Base-by-base conservation (phyloP, 2,329 filamentous ascomycete species). In the Ophiostoma piceae region DNA sequence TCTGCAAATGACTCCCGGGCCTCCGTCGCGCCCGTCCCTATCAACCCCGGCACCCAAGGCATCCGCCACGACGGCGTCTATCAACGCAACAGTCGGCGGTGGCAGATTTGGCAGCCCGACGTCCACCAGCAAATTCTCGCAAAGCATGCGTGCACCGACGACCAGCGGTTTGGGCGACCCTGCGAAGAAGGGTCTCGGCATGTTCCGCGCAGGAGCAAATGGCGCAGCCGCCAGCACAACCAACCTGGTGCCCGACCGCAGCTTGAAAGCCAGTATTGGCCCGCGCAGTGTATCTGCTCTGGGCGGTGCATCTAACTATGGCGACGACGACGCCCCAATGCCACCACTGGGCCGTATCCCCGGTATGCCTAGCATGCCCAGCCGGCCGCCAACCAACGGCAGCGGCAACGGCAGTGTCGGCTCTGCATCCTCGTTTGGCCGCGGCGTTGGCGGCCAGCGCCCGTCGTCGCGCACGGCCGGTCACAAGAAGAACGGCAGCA, bases 21-120 rank as follows among this genome's bases (percentile, higher is more conserved):
- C 84, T 12, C 82, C 82, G n/a, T 41, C 84, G 8, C 82, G 87
- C 51, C 84, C 87, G 1, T 85, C 87, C 6, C 81, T 89, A 62
- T 78, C 85, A 67, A 82, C 87, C 67, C 84, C 89, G 1, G 83
- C 75, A 22, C 74, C 79, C 41, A 83, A 82, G 72, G 74, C 76
- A 9, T 26, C 67, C 8, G n/a, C 16, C 2, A 39, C 67, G 2
- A 67, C 62, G 9, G 26, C 26, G 9, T 22, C 51, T 1, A 29
- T 32, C 9, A 32, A 32, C 22, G 3, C 57, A 32, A 14, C 57
- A 16, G 60, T 4, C 11, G 66, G 37, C 2, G 69, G 22, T 12
- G 81, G 88, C 39, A 83, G 89, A 72, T 88, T 87, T 78, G 86
- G 84, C 73, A 90, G 83, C 79, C 90, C 84, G 8, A 86, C 83